Evolutionary conservation across 495 filamentous ascomycete species (phyloP), one percentile per base, ranked within the genome.

Genomic region (Aspergillus mulundensis): DNA sequence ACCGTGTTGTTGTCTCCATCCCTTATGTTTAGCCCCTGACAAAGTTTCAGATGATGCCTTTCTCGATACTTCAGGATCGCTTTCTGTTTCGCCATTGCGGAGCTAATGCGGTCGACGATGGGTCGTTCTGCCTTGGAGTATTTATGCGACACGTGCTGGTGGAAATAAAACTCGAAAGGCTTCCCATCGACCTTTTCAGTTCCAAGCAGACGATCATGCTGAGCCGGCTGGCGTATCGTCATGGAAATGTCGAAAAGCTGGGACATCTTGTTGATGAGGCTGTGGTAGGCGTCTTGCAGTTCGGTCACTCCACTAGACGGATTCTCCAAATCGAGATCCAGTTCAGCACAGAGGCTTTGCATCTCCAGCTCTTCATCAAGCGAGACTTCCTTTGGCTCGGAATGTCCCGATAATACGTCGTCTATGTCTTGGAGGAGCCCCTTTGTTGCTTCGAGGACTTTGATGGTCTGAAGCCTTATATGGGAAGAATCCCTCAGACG

Each of bases 401-500:
- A n/a, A n/a, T n/a, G 11, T 39, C 25, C 36, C 3, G 24, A 41
- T n/a, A n/a, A n/a, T n/a, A n/a, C n/a, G n/a, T n/a, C n/a, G n/a
- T n/a, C n/a, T n/a, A 55, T 12, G 16, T 48, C 53, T 12, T 11
- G 4, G 5, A 55, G 10, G 1, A 20, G 7, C 6, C 58, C 53
- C 0, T 53, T 20, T 0, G 76, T 46, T 19, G 63, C 61, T 0
- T 38, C 10, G 0, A 79, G 64, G 3, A 81, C 54, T 5, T 63
- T 60, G 7, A 72, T 8, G 1, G 72, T 69, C 24, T 77, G 68
- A 14, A 47, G 47, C 14, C 57, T 63, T 25, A 81, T 61, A 46
- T 79, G 71, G 0, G 74, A 73, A 0, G 76, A 72, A 51, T 80
- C 77, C 19, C 73, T 61, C 0, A 80, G 66, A 5, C 75, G 65